A percentile compares a stretch with the other conserved stretches of the same genome.
phyloP scores from a whole-genome alignment of 2,329 filamentous ascomycete species.

The Penicillium sp. region DNA sequence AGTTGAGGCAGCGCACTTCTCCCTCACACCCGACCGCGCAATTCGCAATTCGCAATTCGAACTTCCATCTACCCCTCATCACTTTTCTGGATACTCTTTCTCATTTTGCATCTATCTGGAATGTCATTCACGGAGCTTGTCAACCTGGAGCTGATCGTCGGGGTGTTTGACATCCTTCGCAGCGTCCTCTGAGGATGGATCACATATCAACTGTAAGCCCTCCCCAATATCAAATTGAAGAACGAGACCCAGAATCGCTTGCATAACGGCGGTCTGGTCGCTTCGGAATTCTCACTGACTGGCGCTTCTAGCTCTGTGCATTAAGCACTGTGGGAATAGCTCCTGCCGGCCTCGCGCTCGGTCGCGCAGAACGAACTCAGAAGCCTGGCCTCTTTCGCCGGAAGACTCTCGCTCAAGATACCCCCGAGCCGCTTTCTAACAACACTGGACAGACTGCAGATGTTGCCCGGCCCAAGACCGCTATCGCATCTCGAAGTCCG shows the following conservation, averaged over 20 bases:
- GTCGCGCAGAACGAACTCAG: constrained; percentile 48
- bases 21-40: constrained; percentile 2
- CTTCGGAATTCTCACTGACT: constrained; percentile 10
- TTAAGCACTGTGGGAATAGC: constrained; percentile 63
- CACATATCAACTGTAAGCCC: constrained; percentile 43
- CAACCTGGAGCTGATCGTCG: constrained; percentile 35
- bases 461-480: constrained; percentile 20
- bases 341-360: constrained; percentile 58
- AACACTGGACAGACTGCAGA: constrained; percentile 14
- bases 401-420: constrained; percentile 27
- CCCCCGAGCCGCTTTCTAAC: constrained; percentile 17
- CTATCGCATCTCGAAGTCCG: constrained; percentile 20
- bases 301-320: constrained; percentile 56
- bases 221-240: not conserved
- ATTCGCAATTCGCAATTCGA: constrained; percentile 6
- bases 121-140: constrained; percentile 34
- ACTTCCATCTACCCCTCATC: constrained; percentile 9
- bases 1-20: constrained; percentile 8
- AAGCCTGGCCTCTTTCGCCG: constrained; percentile 31
- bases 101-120: constrained; percentile 31
- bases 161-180: constrained; percentile 34
- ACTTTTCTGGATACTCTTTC: constrained; percentile 16
- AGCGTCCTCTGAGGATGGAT: constrained; percentile 39
- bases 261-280: not conserved
- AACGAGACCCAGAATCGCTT: not conserved